These are phyloP conservation scores for Flaveria linearis DNA, from an alignment of 129 eudicot species.

Conservation along the genomic window DNA sequence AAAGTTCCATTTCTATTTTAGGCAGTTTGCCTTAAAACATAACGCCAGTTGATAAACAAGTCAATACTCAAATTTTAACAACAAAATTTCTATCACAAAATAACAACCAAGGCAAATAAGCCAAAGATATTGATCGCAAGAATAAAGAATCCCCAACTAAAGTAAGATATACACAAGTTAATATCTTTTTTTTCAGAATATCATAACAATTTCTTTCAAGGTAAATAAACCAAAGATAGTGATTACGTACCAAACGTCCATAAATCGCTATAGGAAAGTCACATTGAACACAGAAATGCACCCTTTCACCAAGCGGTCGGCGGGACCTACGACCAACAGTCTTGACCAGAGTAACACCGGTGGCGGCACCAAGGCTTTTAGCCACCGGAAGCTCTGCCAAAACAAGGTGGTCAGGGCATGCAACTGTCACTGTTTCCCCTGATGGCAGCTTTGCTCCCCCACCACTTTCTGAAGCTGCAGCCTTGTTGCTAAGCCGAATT, in stretches of 20 bases:
- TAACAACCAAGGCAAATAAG: neutral
- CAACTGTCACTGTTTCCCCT: slow-evolving; percentile 75
- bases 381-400: slow-evolving; percentile 97
- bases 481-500: slow-evolving; percentile 76
- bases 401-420: slow-evolving; percentile 91
- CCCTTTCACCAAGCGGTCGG: slow-evolving; percentile 83
- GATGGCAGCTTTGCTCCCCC: slow-evolving; percentile 50
- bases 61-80: neutral
- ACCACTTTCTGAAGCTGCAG: slow-evolving; percentile 57
- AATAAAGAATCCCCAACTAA: neutral
- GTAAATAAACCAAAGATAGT: neutral
- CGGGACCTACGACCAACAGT: slow-evolving; percentile 78
- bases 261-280: slow-evolving; percentile 87
- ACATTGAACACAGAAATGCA: slow-evolving; percentile 88
- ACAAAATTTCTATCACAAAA: neutral
- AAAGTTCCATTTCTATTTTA: neutral
- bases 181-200: neutral
- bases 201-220: neutral
- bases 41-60: neutral
- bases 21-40: neutral
- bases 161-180: neutral
- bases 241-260: slow-evolving; percentile 80
- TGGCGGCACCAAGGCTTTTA: slow-evolving; percentile 70
- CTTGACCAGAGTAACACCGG: slow-evolving; percentile 57
- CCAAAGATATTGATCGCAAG: neutral